Evolutionary conservation across 176 grass and related monocot genomes (phyloP).

Genomic region (Oryza coarctata): DNA sequence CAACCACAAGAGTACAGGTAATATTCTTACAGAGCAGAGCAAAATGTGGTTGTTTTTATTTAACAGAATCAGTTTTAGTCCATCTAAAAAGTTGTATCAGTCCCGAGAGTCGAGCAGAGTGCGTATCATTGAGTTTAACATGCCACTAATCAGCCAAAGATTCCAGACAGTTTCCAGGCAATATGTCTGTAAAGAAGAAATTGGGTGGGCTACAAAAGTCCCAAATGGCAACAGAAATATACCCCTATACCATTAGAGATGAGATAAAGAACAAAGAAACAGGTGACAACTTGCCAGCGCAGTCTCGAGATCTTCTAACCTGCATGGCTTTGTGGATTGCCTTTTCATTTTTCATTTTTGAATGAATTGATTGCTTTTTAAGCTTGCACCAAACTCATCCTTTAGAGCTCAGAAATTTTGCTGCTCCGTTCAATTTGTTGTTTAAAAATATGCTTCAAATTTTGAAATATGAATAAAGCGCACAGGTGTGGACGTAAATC

Average conservation of each 20-base stretch:
- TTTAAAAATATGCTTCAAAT: neutral
- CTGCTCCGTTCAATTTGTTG: neutral
- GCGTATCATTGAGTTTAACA: conserved; percentile 40
- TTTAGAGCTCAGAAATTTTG: neutral
- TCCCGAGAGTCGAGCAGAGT: neutral
- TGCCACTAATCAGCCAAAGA: conserved; percentile 31
- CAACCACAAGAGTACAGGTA: neutral
- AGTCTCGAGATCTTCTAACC: neutral
- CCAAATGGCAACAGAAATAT: conserved; percentile 18
- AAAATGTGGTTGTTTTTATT: neutral
- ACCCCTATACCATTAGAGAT: neutral
- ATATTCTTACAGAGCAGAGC: neutral
- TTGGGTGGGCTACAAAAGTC: neutral
- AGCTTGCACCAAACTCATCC: neutral
- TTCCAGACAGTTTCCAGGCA: conserved; percentile 10
- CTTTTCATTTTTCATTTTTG: neutral
- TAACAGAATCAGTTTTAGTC: neutral
- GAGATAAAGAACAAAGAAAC: neutral
- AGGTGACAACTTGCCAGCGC: neutral
- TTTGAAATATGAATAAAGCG: neutral
- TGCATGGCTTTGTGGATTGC: neutral
- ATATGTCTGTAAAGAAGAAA: neutral
- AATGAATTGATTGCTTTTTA: neutral
- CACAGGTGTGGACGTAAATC: neutral
- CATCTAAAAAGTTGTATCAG: neutral